Percentiles rank a stretch among this genome's conserved stretches.
Conservation (phyloP, 2,329 filamentous ascomycete species). For the Neurospora sp. region DNA sequence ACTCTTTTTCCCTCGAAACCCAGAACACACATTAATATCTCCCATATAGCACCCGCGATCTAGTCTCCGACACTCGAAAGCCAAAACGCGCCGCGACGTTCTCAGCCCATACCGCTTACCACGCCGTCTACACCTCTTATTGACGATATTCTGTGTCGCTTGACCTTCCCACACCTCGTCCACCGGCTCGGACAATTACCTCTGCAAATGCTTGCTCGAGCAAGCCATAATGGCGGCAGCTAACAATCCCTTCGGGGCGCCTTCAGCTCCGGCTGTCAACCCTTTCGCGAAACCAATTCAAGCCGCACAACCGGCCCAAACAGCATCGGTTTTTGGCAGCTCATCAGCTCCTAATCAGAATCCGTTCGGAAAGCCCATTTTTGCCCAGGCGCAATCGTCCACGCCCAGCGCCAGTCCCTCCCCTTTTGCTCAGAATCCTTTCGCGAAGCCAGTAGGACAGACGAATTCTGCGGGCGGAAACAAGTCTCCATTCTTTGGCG, state of each 20-base stretch:
- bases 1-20: background rate
- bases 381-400: constrained; percentile 2
- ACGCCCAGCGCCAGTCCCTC: constrained; percentile 3
- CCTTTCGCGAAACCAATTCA: constrained; percentile 10
- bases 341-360: constrained; percentile 2
- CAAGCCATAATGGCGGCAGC: constrained; percentile 14
- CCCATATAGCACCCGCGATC: background rate
- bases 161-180: background rate
- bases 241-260: constrained; percentile 20
- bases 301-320: constrained; percentile 1
- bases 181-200: background rate
- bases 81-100: background rate
- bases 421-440: constrained; percentile 2
- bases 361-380: background rate
- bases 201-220: constrained; percentile 11
- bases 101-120: background rate
- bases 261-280: constrained; percentile 7
- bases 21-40: background rate
- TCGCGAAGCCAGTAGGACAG: constrained; percentile 1
- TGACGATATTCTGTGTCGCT: background rate
- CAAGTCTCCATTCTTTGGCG: background rate
- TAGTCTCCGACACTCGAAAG: background rate
- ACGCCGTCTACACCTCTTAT: background rate
- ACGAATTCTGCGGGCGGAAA: background rate
- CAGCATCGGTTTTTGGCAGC: constrained; percentile 5